Evolutionary conservation across 2,329 filamentous ascomycete genomes (phyloP).

Genomic region (Pseudocercospora vitis): DNA sequence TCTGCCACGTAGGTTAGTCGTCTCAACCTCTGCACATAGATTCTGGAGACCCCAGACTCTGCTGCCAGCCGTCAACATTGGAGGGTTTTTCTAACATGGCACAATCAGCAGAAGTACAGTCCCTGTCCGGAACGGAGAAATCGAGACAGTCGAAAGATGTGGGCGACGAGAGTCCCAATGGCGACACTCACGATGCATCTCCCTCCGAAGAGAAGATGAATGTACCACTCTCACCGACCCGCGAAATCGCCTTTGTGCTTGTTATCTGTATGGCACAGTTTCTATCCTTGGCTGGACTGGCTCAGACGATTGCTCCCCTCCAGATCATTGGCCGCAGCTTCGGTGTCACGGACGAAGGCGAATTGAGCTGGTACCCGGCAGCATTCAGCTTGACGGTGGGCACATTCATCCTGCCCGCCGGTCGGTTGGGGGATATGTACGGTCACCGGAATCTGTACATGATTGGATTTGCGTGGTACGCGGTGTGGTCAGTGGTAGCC

Average conservation of each 20-base stretch:
- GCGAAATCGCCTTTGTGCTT: constrained; percentile 30
- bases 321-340: constrained; percentile 49
- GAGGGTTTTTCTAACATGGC: too few relatives aligned
- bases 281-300: constrained; percentile 32
- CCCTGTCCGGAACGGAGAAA: too few relatives aligned
- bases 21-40: too few relatives aligned
- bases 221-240: too few relatives aligned
- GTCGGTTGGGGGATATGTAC: constrained; percentile 45
- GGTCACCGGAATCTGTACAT: constrained; percentile 45
- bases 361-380: constrained; percentile 48
- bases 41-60: too few relatives aligned
- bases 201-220: too few relatives aligned
- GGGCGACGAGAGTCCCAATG: too few relatives aligned
- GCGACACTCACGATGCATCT: too few relatives aligned
- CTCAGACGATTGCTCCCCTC: constrained; percentile 41
- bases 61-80: too few relatives aligned
- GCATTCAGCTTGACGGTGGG: constrained; percentile 46
- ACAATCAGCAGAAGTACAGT: too few relatives aligned
- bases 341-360: constrained; percentile 41
- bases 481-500: constrained; percentile 43
- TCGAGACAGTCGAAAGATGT: too few relatives aligned
- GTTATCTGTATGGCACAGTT: constrained; percentile 34
- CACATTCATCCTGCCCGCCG: constrained; percentile 48
- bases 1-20: too few relatives aligned
- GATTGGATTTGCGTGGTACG: constrained; percentile 43